Evolutionary conservation across 2,329 filamentous ascomycete genomes (phyloP), one percentile per base, ranked within the genome.

Genomic region (Pestalotiopsis sp.): DNA sequence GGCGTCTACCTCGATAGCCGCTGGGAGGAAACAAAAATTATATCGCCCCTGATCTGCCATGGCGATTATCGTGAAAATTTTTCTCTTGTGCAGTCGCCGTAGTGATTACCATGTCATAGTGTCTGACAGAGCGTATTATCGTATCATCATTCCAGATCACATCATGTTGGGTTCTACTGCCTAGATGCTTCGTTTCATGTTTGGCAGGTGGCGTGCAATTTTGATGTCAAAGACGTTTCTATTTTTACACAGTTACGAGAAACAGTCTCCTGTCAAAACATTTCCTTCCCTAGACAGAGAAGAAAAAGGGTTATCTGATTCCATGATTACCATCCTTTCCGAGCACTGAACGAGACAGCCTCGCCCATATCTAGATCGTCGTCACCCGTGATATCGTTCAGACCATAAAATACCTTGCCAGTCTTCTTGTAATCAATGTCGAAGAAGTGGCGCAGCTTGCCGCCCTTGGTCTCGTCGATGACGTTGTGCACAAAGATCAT

Each of bases 401-500:
- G 6, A 7, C 57, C 57, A 36, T 59, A 59, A 4, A 23, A 25
- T 3, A 23, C 14, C 57, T 59, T 59, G 27, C 25, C 25, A 13
- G 23, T 61, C 17, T 5, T 52, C 13, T 12, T 67, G 23, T 25
- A 31, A 13, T 66, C 64, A 23, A 25, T 27, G 23, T 59, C 64
- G 6, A 59, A 25, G 52, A 66, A 66, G 13, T 57, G 41, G 9
- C 36, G 27, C 4, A 12, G 25, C 7, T 14, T 23, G 11, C 20
- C 20, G 3, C 6, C 45, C 14, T 57, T 58, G 13, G 13, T 36
- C 6, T 14, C 14, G 27, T 59, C 57, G 13, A 11, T 4, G 14
- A 59, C 11, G 17, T 59, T 59, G 58, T 69, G 67, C 17, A 45
- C 27, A 20, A 69, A 69, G 17, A 57, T 58, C 27, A 78, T 73